These are phyloP conservation scores for Coriaria nepalensis DNA, from an alignment of 306 rosid genomes.

Conservation along the genomic window DNA sequence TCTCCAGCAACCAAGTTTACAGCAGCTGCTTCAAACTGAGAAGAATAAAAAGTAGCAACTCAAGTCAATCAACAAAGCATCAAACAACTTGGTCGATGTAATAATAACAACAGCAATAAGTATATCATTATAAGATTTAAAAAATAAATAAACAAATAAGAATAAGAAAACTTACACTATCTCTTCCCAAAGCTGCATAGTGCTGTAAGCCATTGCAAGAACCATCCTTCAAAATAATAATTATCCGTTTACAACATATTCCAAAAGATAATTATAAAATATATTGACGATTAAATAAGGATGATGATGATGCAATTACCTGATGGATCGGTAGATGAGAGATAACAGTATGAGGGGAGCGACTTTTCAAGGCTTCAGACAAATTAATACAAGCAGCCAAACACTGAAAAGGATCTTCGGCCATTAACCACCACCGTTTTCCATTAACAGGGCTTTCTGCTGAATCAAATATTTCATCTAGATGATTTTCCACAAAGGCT, in stretches of 20 bases:
- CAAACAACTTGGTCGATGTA: background rate
- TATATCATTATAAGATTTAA: too few species aligned
- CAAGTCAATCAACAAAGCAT: conserved; percentile 9
- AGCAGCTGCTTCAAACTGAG: conserved; percentile 80
- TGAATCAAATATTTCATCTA: conserved; percentile 61
- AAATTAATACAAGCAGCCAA: conserved; percentile 76
- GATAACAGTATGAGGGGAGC: conserved; percentile 56
- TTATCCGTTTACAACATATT: conserved; percentile 10
- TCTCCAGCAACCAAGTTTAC: conserved; percentile 70
- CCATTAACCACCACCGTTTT: conserved; percentile 70
- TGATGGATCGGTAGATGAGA: conserved; percentile 76
- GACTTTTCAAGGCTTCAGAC: conserved; percentile 68
- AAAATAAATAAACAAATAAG: too few species aligned
- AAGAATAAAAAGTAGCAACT: conserved; percentile 11
- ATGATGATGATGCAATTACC: conserved; percentile 28
- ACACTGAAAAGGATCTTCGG: conserved; percentile 90
- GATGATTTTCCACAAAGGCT: conserved; percentile 63
- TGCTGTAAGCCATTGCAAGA: conserved; percentile 92
- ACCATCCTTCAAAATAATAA: conserved; percentile 51
- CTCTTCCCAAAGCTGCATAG: conserved; percentile 84
- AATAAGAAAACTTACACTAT: conserved; percentile 37
- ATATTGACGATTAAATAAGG: conserved; percentile 5
- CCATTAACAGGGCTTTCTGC: conserved; percentile 66
- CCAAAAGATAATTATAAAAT: conserved; percentile 1
- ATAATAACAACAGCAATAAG: background rate